Percentiles rank a stretch among this genome's conserved stretches.
Conservation (phyloP, 768 basidiomycete genomes). For the Auriscalpium orientale region DNA sequence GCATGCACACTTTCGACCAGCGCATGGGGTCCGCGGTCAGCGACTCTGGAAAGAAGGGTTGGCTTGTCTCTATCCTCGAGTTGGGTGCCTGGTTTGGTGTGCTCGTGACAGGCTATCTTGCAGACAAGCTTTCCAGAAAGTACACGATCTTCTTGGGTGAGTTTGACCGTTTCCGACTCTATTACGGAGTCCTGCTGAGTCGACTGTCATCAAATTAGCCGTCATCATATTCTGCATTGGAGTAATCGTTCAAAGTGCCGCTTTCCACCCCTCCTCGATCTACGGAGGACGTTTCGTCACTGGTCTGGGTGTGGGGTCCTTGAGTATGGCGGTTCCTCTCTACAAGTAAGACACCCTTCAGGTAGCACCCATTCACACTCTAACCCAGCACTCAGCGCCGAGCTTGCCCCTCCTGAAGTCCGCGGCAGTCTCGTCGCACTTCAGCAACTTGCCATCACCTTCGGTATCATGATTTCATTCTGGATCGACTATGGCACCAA, state of each 20-base stretch:
- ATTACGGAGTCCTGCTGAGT: background rate
- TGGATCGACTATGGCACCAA: constrained; percentile 51
- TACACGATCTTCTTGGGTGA: constrained; percentile 58
- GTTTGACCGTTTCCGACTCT: background rate
- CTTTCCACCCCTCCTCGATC: constrained; percentile 50
- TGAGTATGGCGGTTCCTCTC: constrained; percentile 78
- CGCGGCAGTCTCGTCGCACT: constrained; percentile 75
- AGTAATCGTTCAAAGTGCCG: constrained; percentile 65
- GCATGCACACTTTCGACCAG: constrained; percentile 42
- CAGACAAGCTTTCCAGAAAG: constrained; percentile 68
- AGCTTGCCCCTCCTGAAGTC: constrained; percentile 73
- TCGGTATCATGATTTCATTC: constrained; percentile 63
- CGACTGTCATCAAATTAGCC: constrained; percentile 8
- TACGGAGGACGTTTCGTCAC: constrained; percentile 74
- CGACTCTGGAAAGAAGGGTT: constrained; percentile 51
- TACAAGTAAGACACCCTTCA: constrained; percentile 40
- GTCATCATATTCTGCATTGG: constrained; percentile 36
- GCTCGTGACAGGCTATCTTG: constrained; percentile 62
- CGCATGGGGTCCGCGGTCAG: constrained; percentile 51
- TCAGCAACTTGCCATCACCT: constrained; percentile 77
- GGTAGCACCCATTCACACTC: background rate
- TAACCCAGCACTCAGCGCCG: constrained; percentile 23
- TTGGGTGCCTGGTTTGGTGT: constrained; percentile 74
- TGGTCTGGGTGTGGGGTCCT: constrained; percentile 73
- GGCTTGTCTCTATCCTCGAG: constrained; percentile 70